Conservation (phyloP, 306 rosid species). For the Malus asiatica region DNA sequence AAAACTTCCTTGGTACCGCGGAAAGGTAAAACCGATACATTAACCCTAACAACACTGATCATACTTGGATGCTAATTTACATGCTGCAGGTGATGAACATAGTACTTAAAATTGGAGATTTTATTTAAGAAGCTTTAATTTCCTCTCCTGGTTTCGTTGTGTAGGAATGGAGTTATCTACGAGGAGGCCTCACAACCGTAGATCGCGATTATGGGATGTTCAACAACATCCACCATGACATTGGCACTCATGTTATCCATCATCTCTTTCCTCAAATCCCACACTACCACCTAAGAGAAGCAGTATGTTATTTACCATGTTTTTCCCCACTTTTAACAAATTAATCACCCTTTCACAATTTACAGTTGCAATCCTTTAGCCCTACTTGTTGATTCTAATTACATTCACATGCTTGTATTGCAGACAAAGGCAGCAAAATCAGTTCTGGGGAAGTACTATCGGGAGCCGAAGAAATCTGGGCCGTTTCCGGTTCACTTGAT, state of each 20-base stretch:
- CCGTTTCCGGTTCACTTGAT: constrained; percentile 64
- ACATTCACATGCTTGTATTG: not conserved
- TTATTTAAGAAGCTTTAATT: not conserved
- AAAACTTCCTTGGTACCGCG: constrained; percentile 96
- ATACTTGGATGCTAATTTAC: too few relatives aligned
- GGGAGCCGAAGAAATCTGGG: constrained; percentile 86
- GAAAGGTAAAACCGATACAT: constrained; percentile 44
- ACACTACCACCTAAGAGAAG: constrained; percentile 84
- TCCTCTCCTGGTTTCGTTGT: not conserved
- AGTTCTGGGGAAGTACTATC: constrained; percentile 75
- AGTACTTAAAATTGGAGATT: not conserved
- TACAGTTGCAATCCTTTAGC: not conserved
- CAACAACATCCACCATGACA: constrained; percentile 86
- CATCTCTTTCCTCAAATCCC: constrained; percentile 99
- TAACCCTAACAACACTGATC: not conserved
- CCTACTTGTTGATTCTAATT: not conserved
- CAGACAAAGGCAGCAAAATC: constrained; percentile 75
- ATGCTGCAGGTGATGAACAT: not conserved
- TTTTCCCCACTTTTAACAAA: not conserved
- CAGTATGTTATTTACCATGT: constrained; percentile 34
- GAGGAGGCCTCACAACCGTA: constrained; percentile 89
- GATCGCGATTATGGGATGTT: constrained; percentile 91
- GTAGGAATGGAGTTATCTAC: constrained; percentile 84
- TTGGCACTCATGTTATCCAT: constrained; percentile 98
- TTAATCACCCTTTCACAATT: not conserved